phyloP scores from a whole-genome alignment of 2,329 filamentous ascomycete genomes.

The Alternaria incomplexa region DNA sequence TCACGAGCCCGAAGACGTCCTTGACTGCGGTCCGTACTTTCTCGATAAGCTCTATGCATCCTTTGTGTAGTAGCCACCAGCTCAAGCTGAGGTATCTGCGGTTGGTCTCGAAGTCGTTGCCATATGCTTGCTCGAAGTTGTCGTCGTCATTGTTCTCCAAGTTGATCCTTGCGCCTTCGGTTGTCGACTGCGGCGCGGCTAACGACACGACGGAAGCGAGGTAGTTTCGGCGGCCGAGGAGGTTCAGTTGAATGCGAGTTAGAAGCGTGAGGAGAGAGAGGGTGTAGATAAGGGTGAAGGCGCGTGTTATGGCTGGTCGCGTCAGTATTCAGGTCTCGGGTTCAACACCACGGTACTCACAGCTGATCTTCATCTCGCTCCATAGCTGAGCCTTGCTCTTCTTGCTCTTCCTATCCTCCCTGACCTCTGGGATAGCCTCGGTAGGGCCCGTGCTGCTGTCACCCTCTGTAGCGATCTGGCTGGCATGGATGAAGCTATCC shows the following conservation, averaged over 20 bases:
- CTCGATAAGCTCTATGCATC: slow-evolving; percentile 82
- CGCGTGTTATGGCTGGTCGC: slow-evolving; percentile 77
- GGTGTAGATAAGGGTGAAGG: slow-evolving; percentile 91
- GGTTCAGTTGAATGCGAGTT: slow-evolving; percentile 93
- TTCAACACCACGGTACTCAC: slow-evolving; percentile 69
- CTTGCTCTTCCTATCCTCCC: slow-evolving; percentile 59
- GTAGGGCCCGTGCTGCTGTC: slow-evolving; percentile 52
- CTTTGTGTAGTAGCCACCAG: slow-evolving; percentile 95
- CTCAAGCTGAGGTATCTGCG: slow-evolving; percentile 93
- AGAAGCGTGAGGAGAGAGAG: slow-evolving; percentile 87
- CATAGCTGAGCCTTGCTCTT: slow-evolving; percentile 93
- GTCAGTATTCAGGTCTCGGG: slow-evolving; percentile 27
- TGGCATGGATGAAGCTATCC: slow-evolving; percentile 83
- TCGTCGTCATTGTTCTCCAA: slow-evolving; percentile 95
- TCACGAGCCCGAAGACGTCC: slow-evolving; percentile 86
- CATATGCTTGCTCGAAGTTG: slow-evolving; percentile 78
- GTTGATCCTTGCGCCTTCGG: slow-evolving; percentile 76
- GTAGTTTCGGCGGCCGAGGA: slow-evolving; percentile 93
- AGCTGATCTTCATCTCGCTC: slow-evolving; percentile 96
- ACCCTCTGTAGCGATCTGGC: slow-evolving; percentile 66
- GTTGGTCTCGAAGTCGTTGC: slow-evolving; percentile 95
- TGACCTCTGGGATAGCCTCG: slow-evolving; percentile 50
- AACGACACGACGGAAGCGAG: slow-evolving; percentile 93
- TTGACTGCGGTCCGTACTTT: slow-evolving; percentile 86
- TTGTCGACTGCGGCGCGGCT: slow-evolving; percentile 69